A percentile compares a stretch with the other conserved stretches of the same genome.
Evolutionary conservation across 305 asterid species (phyloP).

Genomic region (Andrographis paniculata): DNA sequence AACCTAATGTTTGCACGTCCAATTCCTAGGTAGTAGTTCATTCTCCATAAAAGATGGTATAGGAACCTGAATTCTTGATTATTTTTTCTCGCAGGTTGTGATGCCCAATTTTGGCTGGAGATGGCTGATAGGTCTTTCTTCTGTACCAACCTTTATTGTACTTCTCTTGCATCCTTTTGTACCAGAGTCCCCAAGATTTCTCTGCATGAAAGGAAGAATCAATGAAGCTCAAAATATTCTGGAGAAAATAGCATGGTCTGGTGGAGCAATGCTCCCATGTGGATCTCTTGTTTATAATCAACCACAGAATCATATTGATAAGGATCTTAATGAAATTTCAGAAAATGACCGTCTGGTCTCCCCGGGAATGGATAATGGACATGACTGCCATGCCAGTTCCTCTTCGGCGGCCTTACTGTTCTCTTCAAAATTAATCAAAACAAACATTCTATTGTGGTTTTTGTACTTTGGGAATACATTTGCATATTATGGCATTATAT

Average conservation of each 20-base stretch:
- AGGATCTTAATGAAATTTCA: conserved; percentile 18
- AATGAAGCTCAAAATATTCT: conserved; percentile 48
- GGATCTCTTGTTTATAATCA: conserved; percentile 55
- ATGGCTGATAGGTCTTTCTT: conserved; percentile 60
- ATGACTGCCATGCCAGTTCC: conserved; percentile 23
- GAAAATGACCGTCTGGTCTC: conserved; percentile 34
- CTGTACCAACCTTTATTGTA: conserved; percentile 44
- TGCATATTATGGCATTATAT: conserved; percentile 65
- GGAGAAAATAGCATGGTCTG: conserved; percentile 46
- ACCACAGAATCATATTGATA: conserved; percentile 16
- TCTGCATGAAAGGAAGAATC: conserved; percentile 49
- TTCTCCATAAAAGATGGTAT: too few species aligned
- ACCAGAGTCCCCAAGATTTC: conserved; percentile 81
- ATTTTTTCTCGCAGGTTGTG: conserved; percentile 36
- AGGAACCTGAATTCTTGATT: not conserved
- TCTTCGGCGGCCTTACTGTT: conserved; percentile 38
- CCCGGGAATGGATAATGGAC: conserved; percentile 14
- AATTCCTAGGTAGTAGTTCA: not conserved
- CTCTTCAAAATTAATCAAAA: conserved; percentile 37
- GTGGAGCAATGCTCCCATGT: conserved; percentile 41
- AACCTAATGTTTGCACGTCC: too few species aligned
- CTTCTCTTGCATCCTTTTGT: conserved; percentile 35
- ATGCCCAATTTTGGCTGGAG: conserved; percentile 89
- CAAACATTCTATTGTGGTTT: conserved; percentile 64
- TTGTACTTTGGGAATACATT: conserved; percentile 61